Base-by-base conservation (phyloP, 352 stramenopile species). In the Aphanomyces stellatus region DNA sequence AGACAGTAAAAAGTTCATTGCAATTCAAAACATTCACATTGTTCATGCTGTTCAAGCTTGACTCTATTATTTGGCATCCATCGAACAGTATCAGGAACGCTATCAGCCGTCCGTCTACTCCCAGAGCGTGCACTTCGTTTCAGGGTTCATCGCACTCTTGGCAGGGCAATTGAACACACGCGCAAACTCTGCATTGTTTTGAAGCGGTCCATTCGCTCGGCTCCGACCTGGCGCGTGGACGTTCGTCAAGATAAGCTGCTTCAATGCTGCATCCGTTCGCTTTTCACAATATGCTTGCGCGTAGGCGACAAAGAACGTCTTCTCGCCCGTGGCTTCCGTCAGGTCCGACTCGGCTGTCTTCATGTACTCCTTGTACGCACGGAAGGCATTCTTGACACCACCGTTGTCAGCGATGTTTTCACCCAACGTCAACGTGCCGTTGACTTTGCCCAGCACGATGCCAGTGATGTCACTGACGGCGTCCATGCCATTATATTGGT, bases 101-200 rank as follows among this genome's bases (percentile, higher is more conserved):
- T n/a, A n/a, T n/a, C n/a, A n/a, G n/a, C n/a, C n/a, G n/a, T n/a
- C n/a, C n/a, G 31, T 4, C 22, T 65, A 65, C 73, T 81, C 93
- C 87, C 87, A 95, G 27, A 95, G 70, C 65, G 80, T 67, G 75
- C 87, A 95, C 41, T 85, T 89, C 0, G 70, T 71, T 41, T 69
- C 71, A 1, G 87, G 81, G 57, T 88, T 90, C 83, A 95, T 92
- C 8, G 64, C 53, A 0, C 79, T 74, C 31, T 69, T 72, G 27
- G 48, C 69, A 3, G 75, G 74, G 69, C 82, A 91, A 51, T 86
- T 72, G 51, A 91, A 89, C 17, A 69, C 71, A 57, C 81, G 57
- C 0, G 79, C 78, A 57, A 91, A 90, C 69, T 79, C 80, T 53
- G 70, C 55, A 64, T 78, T 86, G 69, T 88, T 89, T 65, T 85